Base-by-base conservation (phyloP, 2,329 filamentous ascomycete species). In the Tolypocladium endophyticum region DNA sequence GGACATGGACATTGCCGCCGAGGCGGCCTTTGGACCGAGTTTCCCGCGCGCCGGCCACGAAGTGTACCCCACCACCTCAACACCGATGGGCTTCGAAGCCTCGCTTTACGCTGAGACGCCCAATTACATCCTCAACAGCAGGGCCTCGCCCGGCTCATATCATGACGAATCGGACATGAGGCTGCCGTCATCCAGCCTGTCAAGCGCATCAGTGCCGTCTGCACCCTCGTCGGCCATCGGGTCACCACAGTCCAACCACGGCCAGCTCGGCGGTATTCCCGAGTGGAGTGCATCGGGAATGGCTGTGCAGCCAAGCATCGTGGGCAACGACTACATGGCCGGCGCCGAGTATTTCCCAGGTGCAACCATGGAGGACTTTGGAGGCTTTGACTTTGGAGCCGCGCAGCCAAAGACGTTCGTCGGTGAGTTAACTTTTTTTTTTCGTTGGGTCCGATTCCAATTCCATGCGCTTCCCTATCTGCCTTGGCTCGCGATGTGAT, bases 201-300 rank as follows among this genome's bases (percentile, higher is more conserved):
- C 80, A 62, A 85, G 81, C 61, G 79, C 79, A 30, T 87, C 83
- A 61, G 86, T 73, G 59, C 82, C 77, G 58, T 89, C 87, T 57
- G 84, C 83, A 4, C 78, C 86, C 8, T 88, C 86, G 1, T 89
- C 87, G 11, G 84, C 83, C 58, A 81, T 86, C 62, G 85, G 85
- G 60, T 89, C 87, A 28, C 87, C 87, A 33, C 83, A 85, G 66
- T 86, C 85, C 1, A 80, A 82, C 63, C 80, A 82, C 67, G 80
- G 81, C 59, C 82, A 82, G 64, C 73, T 81, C 63, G 82, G 82
- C 62, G 76, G 77, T 66, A 79, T 83, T 57, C 77, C 84, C 54
- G 82, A 85, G 61, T 89, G 85, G 83, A 72, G 79, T 64, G 72
- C 77, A 25, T 68, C 70, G 57, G 80, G 80, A 58, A 74, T 88